phyloP scores from a whole-genome alignment of 148 eudicot genomes.

The Drosera capensis region DNA sequence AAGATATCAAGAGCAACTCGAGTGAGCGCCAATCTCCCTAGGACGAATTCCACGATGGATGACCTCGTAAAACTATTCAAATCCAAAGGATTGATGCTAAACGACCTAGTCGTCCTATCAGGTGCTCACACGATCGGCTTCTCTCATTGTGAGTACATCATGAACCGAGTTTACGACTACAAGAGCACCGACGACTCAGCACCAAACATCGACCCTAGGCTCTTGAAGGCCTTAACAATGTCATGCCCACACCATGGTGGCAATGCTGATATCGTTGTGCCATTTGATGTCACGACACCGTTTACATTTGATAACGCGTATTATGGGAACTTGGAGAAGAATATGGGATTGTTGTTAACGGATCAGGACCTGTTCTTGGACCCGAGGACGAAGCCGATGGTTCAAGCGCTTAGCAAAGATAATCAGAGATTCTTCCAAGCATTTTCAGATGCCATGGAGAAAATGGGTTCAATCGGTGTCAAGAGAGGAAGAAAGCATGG shows the following conservation, averaged over 20 bases:
- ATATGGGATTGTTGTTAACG: constrained; percentile 46
- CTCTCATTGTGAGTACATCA: constrained; percentile 54
- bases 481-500: constrained; percentile 67
- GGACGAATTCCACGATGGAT: constrained; percentile 46
- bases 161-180: constrained; percentile 37
- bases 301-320: constrained; percentile 66
- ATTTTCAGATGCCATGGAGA: constrained; percentile 66
- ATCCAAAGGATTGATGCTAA: constrained; percentile 53
- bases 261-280: constrained; percentile 60
- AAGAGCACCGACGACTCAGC: constrained; percentile 33
- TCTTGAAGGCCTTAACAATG: constrained; percentile 52
- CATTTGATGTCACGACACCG: constrained; percentile 84
- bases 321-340: constrained; percentile 59
- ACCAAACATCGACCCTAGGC: constrained; percentile 43
- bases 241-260: constrained; percentile 65
- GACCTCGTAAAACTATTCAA: constrained; percentile 42
- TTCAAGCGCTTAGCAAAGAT: constrained; percentile 45
- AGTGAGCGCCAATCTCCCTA: constrained; percentile 42
- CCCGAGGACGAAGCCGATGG: constrained; percentile 46
- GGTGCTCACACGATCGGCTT: constrained; percentile 91
- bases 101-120: constrained; percentile 64
- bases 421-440: constrained; percentile 45
- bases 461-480: constrained; percentile 68
- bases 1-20: constrained; percentile 43
- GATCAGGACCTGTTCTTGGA: constrained; percentile 68